Base-by-base conservation (phyloP, 441 rosid genomes). In the Omphalea diandra region DNA sequence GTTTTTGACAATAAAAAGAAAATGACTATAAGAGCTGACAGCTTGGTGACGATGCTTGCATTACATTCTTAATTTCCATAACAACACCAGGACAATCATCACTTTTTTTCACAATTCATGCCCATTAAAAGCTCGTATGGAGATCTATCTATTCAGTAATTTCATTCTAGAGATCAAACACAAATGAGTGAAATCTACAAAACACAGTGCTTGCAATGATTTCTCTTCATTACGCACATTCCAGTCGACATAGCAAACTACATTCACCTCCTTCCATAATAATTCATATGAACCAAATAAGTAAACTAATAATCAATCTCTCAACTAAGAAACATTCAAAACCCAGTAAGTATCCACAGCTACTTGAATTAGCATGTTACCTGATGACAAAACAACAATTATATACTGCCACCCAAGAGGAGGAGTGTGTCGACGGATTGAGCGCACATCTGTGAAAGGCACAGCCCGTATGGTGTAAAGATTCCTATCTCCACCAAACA, bases 401-500 rank as follows among this genome's bases (percentile, higher is more conserved):
- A 93, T 80, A 79, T 88, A 93, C 80, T 93, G 99, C 97, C 99
- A 96, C 67, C 97, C 99, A 22, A 96, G 68, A 69, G 98, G 78
- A 9, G 98, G 99, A 73, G 90, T 87, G 69, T 93, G 97, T 59
- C 98, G 82, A 43, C 90, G 85, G 68, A 96, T 90, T 33, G 96
- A 91, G 76, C 94, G 82, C 67, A 96, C 91, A 5, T 91, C 98
- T 0, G 87, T 65, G 74, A 93, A 87, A 9, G 97, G 90, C 76
- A 88, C 82, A 31, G 88, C 91, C 62, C 84, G 85, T 77, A 96
- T 93, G 24, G 99, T 91, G 78, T 96, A 93, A 33, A 96, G 92
- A 79, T 79, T 91, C 84, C 81, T 87, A 75, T 89, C 99, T 96
- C n/a, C n/a, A n/a, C n/a, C n/a, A n/a, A n/a, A 79, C 70, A 60